Evolutionary conservation across 192 early-diverging fungal species (phyloP), one percentile per base, ranked within the genome.

Genomic region (Entomortierella beljakovae): DNA sequence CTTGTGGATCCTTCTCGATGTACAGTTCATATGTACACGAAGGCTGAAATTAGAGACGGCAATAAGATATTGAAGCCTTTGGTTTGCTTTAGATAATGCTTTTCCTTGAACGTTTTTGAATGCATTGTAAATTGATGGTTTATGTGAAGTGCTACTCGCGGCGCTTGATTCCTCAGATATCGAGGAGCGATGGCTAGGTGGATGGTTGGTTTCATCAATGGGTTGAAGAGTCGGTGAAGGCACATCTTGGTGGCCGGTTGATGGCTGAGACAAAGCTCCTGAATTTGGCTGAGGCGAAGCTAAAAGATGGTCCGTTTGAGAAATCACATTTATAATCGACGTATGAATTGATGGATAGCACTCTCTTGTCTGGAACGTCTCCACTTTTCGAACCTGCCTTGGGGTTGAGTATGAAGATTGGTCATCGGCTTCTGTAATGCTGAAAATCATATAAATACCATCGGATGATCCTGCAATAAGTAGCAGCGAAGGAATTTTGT

Each of bases 11-110:
- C 74, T 51, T 4, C 74, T 46, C 1, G 74, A 77, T 10, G 74
- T 77, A 54, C 74, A 77, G 61, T 77, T 77, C 74, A 77, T 77
- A 51, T 77, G 74, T 3, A 77, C 53, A 23, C 74, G 74, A 46
- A 77, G 38, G 6, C 66, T 61, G 20, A 50, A 50, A n/a, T 77
- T 60, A 20, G 74, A 68, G 37, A 77, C 61, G 28, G 59, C 57
- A 46, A 77, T 66, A 9, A 77, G 42, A 43, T 77, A 77, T 29
- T 77, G 68, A 28, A 77, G 55, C 23, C 74, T 52, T 29, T 77
- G 74, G 0, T 77, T 65, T 1, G 74, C 74, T 35, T 64, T 77
- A 3, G 53, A 48, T 66, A 69, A 64, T 34, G 69, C 64, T 42
- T 69, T 77, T 1, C 37, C 74, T 34, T 77, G 74, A 11, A 61